A percentile compares a stretch with the other conserved stretches of the same genome.
Conservation (phyloP, 2,329 filamentous ascomycete genomes). For the Phaeosphaeriaceae sp. region DNA sequence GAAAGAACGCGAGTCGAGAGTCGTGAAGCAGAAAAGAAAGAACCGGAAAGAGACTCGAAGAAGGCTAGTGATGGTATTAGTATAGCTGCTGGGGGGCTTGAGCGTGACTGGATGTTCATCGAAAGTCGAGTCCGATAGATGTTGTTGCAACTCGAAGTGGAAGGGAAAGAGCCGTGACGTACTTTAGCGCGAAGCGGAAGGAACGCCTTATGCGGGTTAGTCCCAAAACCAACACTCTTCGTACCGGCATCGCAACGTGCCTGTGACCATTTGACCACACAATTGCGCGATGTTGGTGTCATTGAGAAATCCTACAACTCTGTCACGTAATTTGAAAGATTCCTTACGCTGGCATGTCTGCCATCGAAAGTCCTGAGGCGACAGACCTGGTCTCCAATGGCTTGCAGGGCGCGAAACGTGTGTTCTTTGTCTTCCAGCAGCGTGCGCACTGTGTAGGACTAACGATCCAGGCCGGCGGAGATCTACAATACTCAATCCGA, state of each 20-base stretch:
- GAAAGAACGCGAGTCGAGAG: background rate
- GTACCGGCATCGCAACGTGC: constrained; percentile 5
- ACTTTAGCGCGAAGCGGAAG: background rate
- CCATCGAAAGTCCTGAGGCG: constrained; percentile 31
- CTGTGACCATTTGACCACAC: background rate
- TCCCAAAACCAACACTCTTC: background rate
- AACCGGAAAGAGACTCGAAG: background rate
- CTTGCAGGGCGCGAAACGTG: constrained; percentile 36
- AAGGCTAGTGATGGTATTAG: background rate
- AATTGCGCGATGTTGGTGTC: constrained; percentile 5
- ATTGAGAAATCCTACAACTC: background rate
- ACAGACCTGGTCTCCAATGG: constrained; percentile 14
- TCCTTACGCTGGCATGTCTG: constrained; percentile 31
- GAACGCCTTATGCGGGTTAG: constrained; percentile 4
- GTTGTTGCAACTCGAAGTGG: background rate
- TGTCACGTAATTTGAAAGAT: background rate
- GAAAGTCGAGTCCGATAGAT: background rate
- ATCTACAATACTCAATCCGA: constrained; percentile 51
- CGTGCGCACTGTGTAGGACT: constrained; percentile 15
- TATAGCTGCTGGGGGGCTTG: too few species aligned
- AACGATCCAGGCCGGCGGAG: constrained; percentile 34
- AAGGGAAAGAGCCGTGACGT: constrained; percentile 1
- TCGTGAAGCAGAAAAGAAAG: background rate
- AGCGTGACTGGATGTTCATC: too few species aligned
- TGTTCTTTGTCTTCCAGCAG: constrained; percentile 11